Percentiles rank a stretch among this genome's conserved stretches.
Evolutionary conservation across 495 filamentous ascomycete genomes (phyloP).

Genomic region (Podospora fimiseda): DNA sequence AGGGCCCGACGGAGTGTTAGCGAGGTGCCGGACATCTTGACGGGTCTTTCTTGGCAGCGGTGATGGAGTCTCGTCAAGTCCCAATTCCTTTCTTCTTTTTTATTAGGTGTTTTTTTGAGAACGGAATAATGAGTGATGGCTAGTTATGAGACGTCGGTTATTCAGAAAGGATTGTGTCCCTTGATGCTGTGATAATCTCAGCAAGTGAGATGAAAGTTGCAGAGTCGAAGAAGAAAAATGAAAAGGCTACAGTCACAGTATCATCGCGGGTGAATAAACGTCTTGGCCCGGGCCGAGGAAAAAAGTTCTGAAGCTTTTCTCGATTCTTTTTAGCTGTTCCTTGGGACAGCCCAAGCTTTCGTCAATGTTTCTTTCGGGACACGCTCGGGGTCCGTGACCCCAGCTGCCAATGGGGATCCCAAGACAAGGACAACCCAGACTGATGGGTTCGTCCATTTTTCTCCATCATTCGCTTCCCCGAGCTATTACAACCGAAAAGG

Average conservation of each 20-base stretch:
- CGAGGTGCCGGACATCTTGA: not conserved
- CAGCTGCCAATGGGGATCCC: not conserved
- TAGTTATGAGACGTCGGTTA: not conserved
- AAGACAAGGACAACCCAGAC: conserved; percentile 8
- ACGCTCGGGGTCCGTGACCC: not conserved
- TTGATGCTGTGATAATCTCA: not conserved
- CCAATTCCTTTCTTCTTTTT: not conserved
- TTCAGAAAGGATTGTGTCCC: not conserved
- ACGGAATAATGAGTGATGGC: not conserved
- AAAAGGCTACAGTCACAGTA: too few species aligned
- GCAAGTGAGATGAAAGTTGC: not conserved
- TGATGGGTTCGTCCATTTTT: conserved; percentile 7
- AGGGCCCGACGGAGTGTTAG: conserved; percentile 4
- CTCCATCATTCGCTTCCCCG: not conserved
- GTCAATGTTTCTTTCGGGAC: not conserved
- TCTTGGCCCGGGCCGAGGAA: too few species aligned
- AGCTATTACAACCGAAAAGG: not conserved
- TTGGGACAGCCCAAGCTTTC: not conserved
- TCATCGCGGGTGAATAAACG: too few species aligned
- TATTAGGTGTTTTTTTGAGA: not conserved
- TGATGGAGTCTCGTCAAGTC: not conserved
- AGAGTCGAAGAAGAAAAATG: too few species aligned
- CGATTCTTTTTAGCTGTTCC: not conserved
- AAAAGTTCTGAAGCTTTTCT: not conserved
- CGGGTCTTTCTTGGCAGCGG: not conserved